Conservation (phyloP, 257 asterid genomes). For the Nicotiana otophora region DNA sequence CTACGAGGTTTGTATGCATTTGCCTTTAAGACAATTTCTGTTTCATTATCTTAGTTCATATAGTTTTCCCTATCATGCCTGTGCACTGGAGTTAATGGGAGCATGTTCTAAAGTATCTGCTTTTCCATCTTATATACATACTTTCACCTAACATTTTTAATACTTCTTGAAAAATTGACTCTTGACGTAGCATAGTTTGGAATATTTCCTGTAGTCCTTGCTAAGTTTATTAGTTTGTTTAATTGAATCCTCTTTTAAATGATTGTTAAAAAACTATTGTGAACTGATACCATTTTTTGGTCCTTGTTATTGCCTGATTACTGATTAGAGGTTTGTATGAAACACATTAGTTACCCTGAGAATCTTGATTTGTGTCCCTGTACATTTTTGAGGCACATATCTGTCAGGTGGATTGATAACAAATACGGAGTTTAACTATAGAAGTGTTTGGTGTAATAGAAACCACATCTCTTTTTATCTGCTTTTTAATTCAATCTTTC, state of each 20-base stretch:
- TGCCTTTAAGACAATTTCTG: neutral
- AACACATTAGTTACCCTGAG: neutral
- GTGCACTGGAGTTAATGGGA: neutral
- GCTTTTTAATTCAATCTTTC: neutral
- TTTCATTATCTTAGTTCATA: neutral
- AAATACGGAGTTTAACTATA: neutral
- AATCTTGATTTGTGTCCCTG: neutral
- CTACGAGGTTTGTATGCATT: slow-evolving; percentile 58
- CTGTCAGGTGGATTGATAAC: neutral
- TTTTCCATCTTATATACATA: neutral
- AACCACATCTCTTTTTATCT: neutral
- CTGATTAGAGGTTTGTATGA: neutral
- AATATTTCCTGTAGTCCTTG: neutral
- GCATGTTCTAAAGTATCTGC: neutral
- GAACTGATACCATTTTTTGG: neutral
- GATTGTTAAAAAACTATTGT: neutral
- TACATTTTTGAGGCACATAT: neutral
- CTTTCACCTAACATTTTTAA: neutral
- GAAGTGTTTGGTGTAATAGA: neutral
- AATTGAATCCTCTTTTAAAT: neutral
- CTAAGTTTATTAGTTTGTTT: neutral
- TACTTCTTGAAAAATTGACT: neutral
- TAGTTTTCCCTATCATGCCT: neutral
- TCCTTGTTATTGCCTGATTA: neutral
- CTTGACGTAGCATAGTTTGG: neutral